Evolutionary conservation across 768 basidiomycete species (phyloP), one percentile per base, ranked within the genome.

Genomic region (Termitomyces sp.): DNA sequence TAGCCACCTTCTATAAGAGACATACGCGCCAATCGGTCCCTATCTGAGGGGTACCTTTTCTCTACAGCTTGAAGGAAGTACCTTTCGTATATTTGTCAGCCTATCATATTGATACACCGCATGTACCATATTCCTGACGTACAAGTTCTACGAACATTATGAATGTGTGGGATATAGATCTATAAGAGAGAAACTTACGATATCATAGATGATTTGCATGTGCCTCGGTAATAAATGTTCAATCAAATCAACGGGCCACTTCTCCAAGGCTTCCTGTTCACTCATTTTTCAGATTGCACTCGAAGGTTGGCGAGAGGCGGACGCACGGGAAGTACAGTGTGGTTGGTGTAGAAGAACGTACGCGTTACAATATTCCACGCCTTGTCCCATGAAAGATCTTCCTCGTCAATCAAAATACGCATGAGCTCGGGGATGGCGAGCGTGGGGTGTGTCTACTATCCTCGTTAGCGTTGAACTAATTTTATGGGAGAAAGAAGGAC

Each of bases 311-410:
- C 24, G 22, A 50, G 33, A 36, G 5, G 16, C 50, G 49, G 64
- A 80, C 84, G 65, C 41, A 88, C 92, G 24, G 93, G 91, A 31
- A 97, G 77, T 31, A 98, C 94, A 8, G 92, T 94, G 72, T 94
- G 94, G 70, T 96, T 97, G 10, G 94, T 98, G 76, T 94, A 98
- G 72, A 91, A 94, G 77, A 97, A 95, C 2, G 91, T 93, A 68
- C 88, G 88, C 53, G 85, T 92, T 46, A 88, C 86, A 64, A 98
- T 92, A 24, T 78, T 71, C 97, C 97, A 99, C 4, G 97, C 95
- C 16, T 72, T 64, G 61, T 85, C 83, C 90, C 94, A 99, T 2
- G 75, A 64, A 20, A 94, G 66, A 36, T 94, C 92, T 70, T 98
- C 96, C 37, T 98, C 96, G 65, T 98, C 96, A 63, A 91, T 74